phyloP scores from a whole-genome alignment of 1,139 yeast genomes.

The Meyerozyma carpophila region DNA sequence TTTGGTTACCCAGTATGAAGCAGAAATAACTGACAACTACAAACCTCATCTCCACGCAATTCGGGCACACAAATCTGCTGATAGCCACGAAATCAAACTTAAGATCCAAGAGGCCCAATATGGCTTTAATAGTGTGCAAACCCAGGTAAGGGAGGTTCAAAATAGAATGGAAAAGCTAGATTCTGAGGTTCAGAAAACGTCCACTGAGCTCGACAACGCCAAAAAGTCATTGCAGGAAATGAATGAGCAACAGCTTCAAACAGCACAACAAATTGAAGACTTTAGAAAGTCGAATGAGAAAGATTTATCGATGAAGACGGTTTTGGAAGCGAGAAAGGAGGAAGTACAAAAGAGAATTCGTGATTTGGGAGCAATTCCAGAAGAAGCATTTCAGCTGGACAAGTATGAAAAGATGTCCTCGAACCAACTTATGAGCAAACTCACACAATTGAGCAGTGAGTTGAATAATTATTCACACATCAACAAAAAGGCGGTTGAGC shows the following conservation, averaged over 20 bases:
- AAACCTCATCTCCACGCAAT: conserved; percentile 23
- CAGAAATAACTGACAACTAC: conserved; percentile 54
- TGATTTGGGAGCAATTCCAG: conserved; percentile 83
- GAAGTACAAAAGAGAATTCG: conserved; percentile 71
- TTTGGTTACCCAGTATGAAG: conserved; percentile 43
- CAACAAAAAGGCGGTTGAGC: conserved; percentile 88
- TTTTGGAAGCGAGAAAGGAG: conserved; percentile 58
- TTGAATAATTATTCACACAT: conserved; percentile 69
- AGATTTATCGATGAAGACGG: conserved; percentile 57
- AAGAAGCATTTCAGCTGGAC: conserved; percentile 58
- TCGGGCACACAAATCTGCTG: conserved; percentile 24
- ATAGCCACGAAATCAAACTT: conserved; percentile 38
- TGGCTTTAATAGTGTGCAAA: not conserved
- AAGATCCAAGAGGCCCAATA: conserved; percentile 36
- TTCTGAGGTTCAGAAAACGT: conserved; percentile 17
- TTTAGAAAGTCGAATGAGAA: conserved; percentile 65
- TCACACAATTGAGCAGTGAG: conserved; percentile 53
- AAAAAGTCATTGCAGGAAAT: conserved; percentile 43
- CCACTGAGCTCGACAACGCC: conserved; percentile 22
- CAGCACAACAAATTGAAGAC: conserved; percentile 54
- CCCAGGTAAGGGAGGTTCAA: conserved; percentile 17
- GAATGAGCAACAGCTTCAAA: conserved; percentile 50
- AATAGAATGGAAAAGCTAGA: conserved; percentile 30
- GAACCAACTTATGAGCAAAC: conserved; percentile 48
- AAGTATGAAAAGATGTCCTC: conserved; percentile 43